Evolutionary conservation across 352 stramenopile species (phyloP).

Genomic region (Globisporangium spinosum): DNA sequence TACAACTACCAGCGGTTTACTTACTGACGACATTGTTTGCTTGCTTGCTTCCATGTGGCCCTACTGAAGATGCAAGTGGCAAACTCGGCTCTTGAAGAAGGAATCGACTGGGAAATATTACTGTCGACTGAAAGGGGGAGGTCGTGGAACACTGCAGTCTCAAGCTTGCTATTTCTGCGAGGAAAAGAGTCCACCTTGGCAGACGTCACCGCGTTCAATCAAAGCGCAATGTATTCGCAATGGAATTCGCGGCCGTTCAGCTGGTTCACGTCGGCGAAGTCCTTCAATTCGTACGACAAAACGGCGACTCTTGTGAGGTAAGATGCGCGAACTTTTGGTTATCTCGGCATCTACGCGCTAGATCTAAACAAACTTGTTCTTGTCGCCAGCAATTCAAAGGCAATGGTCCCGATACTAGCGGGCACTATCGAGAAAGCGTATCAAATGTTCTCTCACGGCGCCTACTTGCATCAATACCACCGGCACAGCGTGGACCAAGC

Average conservation of each 20-base stretch:
- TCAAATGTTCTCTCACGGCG: conserved; percentile 60
- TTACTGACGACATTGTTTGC: background rate
- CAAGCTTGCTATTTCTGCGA: conserved; percentile 50
- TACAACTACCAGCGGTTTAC: too few relatives aligned
- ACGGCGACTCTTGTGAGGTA: conserved; percentile 53
- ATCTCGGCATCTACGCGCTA: background rate
- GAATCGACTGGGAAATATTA: conserved; percentile 53
- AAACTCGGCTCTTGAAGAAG: conserved; percentile 55
- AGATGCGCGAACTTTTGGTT: background rate
- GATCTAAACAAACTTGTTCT: background rate
- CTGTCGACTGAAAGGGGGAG: conserved; percentile 25
- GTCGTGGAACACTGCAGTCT: conserved; percentile 37
- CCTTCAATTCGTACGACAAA: conserved; percentile 73
- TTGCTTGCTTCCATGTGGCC: background rate
- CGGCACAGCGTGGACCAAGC: conserved; percentile 46
- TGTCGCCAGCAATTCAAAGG: conserved; percentile 56
- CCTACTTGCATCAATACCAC: conserved; percentile 67
- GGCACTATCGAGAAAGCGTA: conserved; percentile 57
- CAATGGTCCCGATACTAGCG: conserved; percentile 42
- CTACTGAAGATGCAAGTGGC: conserved; percentile 57
- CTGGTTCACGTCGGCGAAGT: conserved; percentile 23
- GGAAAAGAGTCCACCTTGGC: conserved; percentile 24
- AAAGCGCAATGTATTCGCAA: conserved; percentile 41
- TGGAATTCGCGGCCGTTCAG: conserved; percentile 39
- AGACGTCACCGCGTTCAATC: conserved; percentile 33